These are phyloP conservation scores for Lodderomyces orthopsilosis DNA, from an alignment of 1,139 yeast genomes.

Conservation along the genomic window DNA sequence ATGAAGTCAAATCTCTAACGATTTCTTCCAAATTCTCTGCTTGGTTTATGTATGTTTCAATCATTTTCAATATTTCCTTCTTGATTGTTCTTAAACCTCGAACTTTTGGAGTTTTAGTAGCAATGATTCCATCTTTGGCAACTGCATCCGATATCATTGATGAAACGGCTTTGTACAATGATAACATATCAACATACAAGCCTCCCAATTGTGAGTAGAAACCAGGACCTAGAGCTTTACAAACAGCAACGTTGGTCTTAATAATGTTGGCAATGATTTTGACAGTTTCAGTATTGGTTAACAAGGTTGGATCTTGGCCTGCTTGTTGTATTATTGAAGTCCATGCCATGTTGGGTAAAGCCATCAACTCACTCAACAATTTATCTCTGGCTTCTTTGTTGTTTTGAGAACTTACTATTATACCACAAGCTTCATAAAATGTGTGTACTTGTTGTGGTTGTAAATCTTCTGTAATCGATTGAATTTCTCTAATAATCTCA, in stretches of 20 bases:
- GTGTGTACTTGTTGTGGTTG: constrained; percentile 98
- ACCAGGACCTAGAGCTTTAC: constrained; percentile 89
- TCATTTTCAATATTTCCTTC: constrained; percentile 85
- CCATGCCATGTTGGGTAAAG: constrained; percentile 94
- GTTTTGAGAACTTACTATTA: constrained; percentile 81
- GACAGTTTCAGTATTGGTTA: constrained; percentile 82
- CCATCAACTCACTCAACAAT: constrained; percentile 77
- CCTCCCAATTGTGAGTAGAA: constrained; percentile 85
- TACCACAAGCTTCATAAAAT: constrained; percentile 96
- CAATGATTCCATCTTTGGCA: constrained; percentile 76
- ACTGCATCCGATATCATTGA: constrained; percentile 83
- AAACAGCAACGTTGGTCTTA: constrained; percentile 92
- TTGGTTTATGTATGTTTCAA: constrained; percentile 84
- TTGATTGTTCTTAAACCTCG: constrained; percentile 95
- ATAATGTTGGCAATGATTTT: constrained; percentile 90
- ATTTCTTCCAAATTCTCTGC: constrained; percentile 87
- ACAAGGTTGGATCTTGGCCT: constrained; percentile 80
- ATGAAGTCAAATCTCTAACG: constrained; percentile 79
- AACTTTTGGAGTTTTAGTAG: constrained; percentile 92
- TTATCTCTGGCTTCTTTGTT: constrained; percentile 64
- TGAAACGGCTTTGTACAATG: constrained; percentile 85
- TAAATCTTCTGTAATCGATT: constrained; percentile 83
- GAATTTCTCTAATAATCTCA: constrained; percentile 81
- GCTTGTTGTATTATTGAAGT: constrained; percentile 83
- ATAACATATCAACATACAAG: constrained; percentile 86